Evolutionary conservation across 495 filamentous ascomycete species (phyloP).

Genomic region (Aspergillus indologenus): DNA sequence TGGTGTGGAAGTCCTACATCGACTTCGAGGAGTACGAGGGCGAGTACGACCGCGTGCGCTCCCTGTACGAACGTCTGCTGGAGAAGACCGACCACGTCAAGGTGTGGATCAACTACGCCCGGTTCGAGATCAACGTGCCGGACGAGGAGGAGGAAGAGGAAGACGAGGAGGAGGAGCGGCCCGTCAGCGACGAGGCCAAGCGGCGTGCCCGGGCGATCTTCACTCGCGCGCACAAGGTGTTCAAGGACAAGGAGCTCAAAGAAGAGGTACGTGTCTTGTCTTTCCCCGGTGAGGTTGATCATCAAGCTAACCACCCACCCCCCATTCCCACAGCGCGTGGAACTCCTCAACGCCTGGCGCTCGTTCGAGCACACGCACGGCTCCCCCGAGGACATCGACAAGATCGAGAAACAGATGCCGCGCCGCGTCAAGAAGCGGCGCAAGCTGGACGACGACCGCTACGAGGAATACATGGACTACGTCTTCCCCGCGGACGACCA

Average conservation of each 20-base stretch:
- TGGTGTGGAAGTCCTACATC: slow-evolving; percentile 96
- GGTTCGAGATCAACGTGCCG: slow-evolving; percentile 88
- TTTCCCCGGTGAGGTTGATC: no score
- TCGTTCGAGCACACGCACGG: slow-evolving; percentile 87
- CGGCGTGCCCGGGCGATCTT: slow-evolving; percentile 77
- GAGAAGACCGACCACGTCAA: slow-evolving; percentile 96
- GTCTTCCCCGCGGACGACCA: slow-evolving; percentile 96
- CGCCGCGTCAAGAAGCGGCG: slow-evolving; percentile 89
- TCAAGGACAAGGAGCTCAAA: slow-evolving; percentile 91
- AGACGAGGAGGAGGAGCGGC: slow-evolving; percentile 58
- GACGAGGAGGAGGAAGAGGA: slow-evolving; percentile 65
- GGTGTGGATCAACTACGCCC: slow-evolving; percentile 96
- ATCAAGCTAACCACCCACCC: slow-evolving; percentile 31
- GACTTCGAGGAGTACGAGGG: slow-evolving; percentile 95
- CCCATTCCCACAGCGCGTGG: slow-evolving; percentile 60
- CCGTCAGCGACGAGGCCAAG: slow-evolving; percentile 81
- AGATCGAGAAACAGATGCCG: slow-evolving; percentile 90
- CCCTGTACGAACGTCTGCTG: slow-evolving; percentile 87
- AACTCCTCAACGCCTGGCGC: slow-evolving; percentile 87
- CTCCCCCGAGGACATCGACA: slow-evolving; percentile 69
- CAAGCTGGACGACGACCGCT: slow-evolving; percentile 89
- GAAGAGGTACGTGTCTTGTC: slow-evolving; percentile 61
- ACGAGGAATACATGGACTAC: slow-evolving; percentile 97
- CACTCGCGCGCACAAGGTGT: slow-evolving; percentile 77
- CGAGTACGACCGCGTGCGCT: slow-evolving; percentile 76